Percentiles rank a stretch among this genome's conserved stretches.
These are phyloP conservation scores for Leucosporidium creatinivorum DNA, from an alignment of 768 basidiomycete species.

Conservation along the genomic window DNA sequence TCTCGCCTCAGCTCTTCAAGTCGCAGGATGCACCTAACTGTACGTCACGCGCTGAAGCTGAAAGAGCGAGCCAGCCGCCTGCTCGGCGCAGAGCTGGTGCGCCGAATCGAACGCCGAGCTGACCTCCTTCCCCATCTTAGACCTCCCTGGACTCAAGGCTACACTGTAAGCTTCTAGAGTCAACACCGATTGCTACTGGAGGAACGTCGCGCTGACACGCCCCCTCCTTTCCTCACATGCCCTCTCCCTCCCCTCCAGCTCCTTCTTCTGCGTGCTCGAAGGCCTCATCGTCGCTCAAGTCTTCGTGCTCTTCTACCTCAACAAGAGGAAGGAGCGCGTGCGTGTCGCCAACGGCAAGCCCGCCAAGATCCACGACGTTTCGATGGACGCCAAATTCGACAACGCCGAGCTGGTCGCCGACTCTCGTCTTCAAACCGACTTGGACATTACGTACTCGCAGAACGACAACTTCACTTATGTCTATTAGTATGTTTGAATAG, in stretches of 20 bases:
- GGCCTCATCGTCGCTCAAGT: constrained; percentile 34
- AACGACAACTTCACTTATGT: neutral
- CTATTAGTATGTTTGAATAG: neutral
- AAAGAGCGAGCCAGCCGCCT: neutral
- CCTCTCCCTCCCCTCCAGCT: too few relatives aligned
- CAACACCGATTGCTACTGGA: too few relatives aligned
- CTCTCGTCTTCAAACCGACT: neutral
- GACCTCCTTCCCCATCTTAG: too few relatives aligned
- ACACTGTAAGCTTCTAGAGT: too few relatives aligned
- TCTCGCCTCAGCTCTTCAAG: constrained; percentile 1
- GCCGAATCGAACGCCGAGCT: too few relatives aligned
- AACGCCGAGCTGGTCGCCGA: neutral
- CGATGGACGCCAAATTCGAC: constrained; percentile 30
- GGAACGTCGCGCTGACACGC: too few relatives aligned
- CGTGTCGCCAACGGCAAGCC: constrained; percentile 40
- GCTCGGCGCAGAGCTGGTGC: too few relatives aligned
- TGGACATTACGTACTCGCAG: neutral
- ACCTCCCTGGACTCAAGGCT: too few relatives aligned
- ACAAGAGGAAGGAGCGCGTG: constrained; percentile 37
- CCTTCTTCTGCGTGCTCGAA: constrained; percentile 36
- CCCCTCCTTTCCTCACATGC: too few relatives aligned
- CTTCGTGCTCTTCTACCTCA: constrained; percentile 33
- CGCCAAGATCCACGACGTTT: constrained; percentile 37
- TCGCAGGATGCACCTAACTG: neutral
- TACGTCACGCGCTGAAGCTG: neutral